A percentile compares a stretch with the other conserved stretches of the same genome.
Conservation (phyloP, 768 basidiomycete genomes). For the Pisolithus sp. region DNA sequence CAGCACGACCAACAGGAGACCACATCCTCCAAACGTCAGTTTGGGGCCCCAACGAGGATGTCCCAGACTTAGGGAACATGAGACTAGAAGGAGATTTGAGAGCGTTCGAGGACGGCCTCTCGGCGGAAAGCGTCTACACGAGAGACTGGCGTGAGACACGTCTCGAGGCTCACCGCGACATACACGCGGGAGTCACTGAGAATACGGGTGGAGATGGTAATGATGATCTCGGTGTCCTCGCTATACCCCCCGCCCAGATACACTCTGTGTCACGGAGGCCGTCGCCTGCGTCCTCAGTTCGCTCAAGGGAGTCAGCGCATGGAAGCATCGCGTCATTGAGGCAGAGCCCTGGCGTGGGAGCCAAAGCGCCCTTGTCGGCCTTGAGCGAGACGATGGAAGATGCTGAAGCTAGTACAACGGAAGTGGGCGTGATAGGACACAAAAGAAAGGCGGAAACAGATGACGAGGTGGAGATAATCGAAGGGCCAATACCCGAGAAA, state of each 20-base stretch:
- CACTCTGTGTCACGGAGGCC: constrained; percentile 30
- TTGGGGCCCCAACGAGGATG: constrained; percentile 11
- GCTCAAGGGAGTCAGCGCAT: constrained; percentile 28
- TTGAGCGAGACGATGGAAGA: constrained; percentile 39
- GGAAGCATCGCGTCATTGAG: constrained; percentile 27
- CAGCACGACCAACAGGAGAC: constrained; percentile 59
- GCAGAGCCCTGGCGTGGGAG: constrained; percentile 44
- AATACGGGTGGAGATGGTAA: constrained; percentile 17
- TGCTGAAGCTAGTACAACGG: constrained; percentile 20
- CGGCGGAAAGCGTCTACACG: constrained; percentile 57
- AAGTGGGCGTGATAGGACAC: not conserved
- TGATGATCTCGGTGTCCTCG: constrained; percentile 26
- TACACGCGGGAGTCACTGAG: constrained; percentile 7
- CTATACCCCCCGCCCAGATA: constrained; percentile 16
- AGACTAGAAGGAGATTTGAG: constrained; percentile 40
- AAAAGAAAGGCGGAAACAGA: constrained; percentile 56
- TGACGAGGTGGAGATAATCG: constrained; percentile 50
- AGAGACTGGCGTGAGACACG: constrained; percentile 77
- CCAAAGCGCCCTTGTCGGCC: constrained; percentile 39
- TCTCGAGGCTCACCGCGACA: constrained; percentile 21
- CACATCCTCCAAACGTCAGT: constrained; percentile 21
- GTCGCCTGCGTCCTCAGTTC: constrained; percentile 48
- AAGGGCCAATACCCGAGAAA: constrained; percentile 38
- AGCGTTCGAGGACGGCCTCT: constrained; percentile 61
- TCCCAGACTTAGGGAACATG: constrained; percentile 5